Evolutionary conservation across 805 yeast genomes (phyloP), one percentile per base, ranked within the genome.

Genomic region (Candida cerambycidarum): DNA sequence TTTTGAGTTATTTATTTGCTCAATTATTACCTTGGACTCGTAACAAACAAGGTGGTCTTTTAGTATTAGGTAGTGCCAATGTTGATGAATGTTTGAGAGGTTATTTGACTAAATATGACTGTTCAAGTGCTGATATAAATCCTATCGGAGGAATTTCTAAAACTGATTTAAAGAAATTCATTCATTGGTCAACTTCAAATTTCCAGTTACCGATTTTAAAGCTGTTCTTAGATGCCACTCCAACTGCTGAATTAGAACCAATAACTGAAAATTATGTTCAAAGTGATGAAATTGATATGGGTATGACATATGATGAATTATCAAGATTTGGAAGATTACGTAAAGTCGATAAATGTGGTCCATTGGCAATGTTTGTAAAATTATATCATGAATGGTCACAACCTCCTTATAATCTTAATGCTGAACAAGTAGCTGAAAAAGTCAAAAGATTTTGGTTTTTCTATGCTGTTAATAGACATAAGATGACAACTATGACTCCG

Each of bases 81-180:
- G 99, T 93, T 11, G 99, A 93, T 64, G 99, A 93, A 61, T 89
- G 96, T 55, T 69, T 93, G 46, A 74, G 99, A 46, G 99, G 99
- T 0, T 93, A 93, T 57, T 71, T 93, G 57, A 93, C 99, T 8
- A 93, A 93, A 61, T 93, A 93, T 63, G 99, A 93, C 63, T 89
- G 97, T 63, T 90, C 98, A 3, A 83, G 95, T 13, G 99, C 99
- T 1, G 99, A 93, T 67, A 79, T 93, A 46, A 93, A 93, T 59
- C 99, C 99, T 19, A 95, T 93, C 52, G 99, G 99, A n/a, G 96
- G 97, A 27, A 88, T 93, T 32, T 92, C 99, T 12, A 93, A 93
- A 61, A 89, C 89, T 0, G 99, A 95, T 58, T 70, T 93, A 59
- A 89, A 88, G 59, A 73, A 78, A 40, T 93, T 95, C 56, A 93